phyloP scores from a whole-genome alignment of 345 rosid genomes.

The Eucalyptus pumila region DNA sequence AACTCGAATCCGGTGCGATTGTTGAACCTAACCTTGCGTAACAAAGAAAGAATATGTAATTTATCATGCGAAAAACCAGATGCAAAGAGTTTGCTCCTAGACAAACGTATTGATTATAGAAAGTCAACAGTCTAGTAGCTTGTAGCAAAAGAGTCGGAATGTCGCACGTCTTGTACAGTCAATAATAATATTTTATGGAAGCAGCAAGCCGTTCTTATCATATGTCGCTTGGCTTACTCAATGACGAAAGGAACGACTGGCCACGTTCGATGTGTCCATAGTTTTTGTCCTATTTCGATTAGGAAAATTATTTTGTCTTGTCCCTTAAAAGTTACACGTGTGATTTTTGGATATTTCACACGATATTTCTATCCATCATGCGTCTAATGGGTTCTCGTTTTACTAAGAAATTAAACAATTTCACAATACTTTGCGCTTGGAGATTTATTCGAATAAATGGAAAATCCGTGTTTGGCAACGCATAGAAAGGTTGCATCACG shows the following conservation, averaged over 20 bases:
- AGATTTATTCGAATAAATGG: not conserved
- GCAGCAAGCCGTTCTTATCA: not conserved
- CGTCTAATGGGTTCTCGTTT: not conserved
- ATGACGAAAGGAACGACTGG: not conserved
- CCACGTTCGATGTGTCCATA: not conserved
- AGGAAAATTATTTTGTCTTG: not conserved
- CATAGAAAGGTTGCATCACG: not conserved
- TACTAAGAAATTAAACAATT: not conserved
- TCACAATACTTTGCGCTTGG: not conserved
- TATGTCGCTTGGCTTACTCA: not conserved
- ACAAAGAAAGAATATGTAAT: not conserved
- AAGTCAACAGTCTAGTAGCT: not conserved
- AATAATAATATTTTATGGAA: not conserved
- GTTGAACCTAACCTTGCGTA: not conserved
- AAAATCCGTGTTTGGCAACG: not conserved
- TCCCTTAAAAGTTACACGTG: not conserved
- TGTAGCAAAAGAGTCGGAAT: not conserved
- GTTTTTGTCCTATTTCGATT: not conserved
- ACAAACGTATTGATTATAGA: not conserved
- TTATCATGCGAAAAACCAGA: not conserved
- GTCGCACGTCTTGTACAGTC: not conserved
- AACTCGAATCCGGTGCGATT: accelerated
- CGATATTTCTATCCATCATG: not conserved
- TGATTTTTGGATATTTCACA: not conserved
- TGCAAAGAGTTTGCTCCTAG: not conserved